These are phyloP conservation scores for Dichotomopilus funicola DNA, from an alignment of 2,329 filamentous ascomycete genomes.

Conservation along the genomic window DNA sequence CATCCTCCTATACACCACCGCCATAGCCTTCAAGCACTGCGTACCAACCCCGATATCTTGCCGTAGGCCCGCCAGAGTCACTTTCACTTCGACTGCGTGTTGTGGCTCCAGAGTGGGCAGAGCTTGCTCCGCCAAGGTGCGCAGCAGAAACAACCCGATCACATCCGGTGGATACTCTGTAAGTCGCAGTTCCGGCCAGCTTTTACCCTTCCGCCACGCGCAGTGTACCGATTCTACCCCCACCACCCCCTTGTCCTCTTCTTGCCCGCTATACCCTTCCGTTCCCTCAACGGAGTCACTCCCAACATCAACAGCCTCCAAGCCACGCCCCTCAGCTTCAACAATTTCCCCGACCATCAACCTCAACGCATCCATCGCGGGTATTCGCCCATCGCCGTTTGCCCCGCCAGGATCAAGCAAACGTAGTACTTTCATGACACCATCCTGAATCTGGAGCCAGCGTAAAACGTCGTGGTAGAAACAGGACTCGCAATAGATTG, in stretches of 20 bases:
- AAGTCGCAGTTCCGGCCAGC: neutral
- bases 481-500: constrained; percentile 14
- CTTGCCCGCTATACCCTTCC: neutral
- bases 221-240: neutral
- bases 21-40: neutral
- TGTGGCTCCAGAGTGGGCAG: neutral
- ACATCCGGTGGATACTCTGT: constrained; percentile 6
- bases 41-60: neutral
- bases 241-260: too few relatives aligned
- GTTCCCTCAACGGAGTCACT: too few relatives aligned
- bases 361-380: constrained; percentile 3
- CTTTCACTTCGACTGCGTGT: neutral
- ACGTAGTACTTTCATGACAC: neutral
- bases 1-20: neutral
- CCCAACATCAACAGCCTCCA: too few relatives aligned
- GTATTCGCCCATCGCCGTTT: neutral
- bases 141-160: constrained; percentile 8
- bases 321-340: too few relatives aligned
- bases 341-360: too few relatives aligned
- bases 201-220: neutral
- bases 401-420: constrained; percentile 4
- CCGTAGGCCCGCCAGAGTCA: neutral
- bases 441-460: constrained; percentile 6
- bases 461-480: constrained; percentile 13
- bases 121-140: neutral